Evolutionary conservation across 257 asterid species (phyloP), one percentile per base, ranked within the genome.

Genomic region (Nicotiana tomentosiformis): DNA sequence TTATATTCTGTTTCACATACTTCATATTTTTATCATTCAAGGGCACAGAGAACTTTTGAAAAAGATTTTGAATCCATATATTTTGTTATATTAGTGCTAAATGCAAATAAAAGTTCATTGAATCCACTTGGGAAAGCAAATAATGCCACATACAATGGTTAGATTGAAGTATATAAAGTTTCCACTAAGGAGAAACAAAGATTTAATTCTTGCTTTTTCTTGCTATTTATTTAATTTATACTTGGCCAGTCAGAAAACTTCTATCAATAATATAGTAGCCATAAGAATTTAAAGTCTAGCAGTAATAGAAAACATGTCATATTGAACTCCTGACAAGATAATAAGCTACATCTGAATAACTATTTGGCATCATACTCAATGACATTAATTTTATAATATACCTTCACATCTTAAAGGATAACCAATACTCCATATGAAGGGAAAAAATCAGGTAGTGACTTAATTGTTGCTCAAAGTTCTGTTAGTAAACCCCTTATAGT

Each of bases 181-280:
- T 46, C 78, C 61, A 72, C 61, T 70, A 72, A 72, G 79, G 79
- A 72, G 79, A 12, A 46, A 46, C 79, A 46, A 72, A 46, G 79
- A 72, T 43, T 46, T 72, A 46, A 70, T 15, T 72, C 61, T 46
- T 72, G 20, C 37, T 12, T 43, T 58, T 43, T 58, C 20, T 46
- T 46, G 23, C 26, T 15, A 66, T 32, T 16, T 32, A 16, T 33
- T 66, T 46, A 4, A 12, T 46, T 72, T 37, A 43, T 72, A 23
- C 23, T 72, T 46, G 14, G 23, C 26, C 61, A 23, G 46, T 9
- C 61, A 6, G 78, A 23, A 23, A 72, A 46, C 79, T 43, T 72
- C 61, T 23, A 14, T 46, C 61, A 12, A 72, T 72, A 46, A 23
- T 43, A 72, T 46, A 46, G 23, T 70, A 70, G 30, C 77, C 37